Conservation (phyloP, 2,329 filamentous ascomycete species). For the Mycocentrospora acerina region DNA sequence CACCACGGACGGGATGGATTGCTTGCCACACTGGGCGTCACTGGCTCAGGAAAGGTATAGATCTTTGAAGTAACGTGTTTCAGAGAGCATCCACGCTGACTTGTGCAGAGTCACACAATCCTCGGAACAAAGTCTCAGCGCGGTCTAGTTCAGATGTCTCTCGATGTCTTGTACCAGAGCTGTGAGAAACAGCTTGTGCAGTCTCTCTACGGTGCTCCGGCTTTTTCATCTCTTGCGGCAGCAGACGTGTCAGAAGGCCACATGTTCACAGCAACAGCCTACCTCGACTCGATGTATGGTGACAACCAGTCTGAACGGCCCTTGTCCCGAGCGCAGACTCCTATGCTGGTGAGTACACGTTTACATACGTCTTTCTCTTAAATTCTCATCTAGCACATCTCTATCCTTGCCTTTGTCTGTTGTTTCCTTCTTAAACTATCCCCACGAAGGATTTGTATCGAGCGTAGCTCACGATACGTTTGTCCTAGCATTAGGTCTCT, state of each 20-base stretch:
- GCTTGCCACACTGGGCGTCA: constrained; percentile 88
- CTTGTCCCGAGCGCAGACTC: constrained; percentile 48
- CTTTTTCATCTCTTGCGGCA: constrained; percentile 72
- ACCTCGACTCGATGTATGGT: constrained; percentile 76
- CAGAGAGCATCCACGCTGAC: constrained; percentile 8
- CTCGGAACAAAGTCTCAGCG: constrained; percentile 84
- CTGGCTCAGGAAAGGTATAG: constrained; percentile 88
- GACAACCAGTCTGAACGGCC: constrained; percentile 61
- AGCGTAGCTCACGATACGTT: no score
- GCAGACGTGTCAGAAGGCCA: constrained; percentile 81
- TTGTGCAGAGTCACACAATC: constrained; percentile 82
- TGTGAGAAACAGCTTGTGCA: constrained; percentile 72
- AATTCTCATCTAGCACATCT: constrained; percentile 8
- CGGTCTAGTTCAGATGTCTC: constrained; percentile 85
- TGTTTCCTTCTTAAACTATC: constrained; percentile 8
- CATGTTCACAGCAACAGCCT: constrained; percentile 71
- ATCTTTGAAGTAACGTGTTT: no score
- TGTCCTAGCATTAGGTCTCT: constrained; percentile 36
- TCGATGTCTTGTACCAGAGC: constrained; percentile 86
- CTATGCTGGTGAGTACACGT: constrained; percentile 47
- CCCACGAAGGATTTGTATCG: constrained; percentile 23
- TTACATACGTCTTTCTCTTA: constrained; percentile 2
- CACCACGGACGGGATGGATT: constrained; percentile 84
- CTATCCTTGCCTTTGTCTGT: no score
- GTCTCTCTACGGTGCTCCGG: constrained; percentile 53